Base-by-base conservation (phyloP, 441 rosid genomes). In the Pelargonium citronellum region DNA sequence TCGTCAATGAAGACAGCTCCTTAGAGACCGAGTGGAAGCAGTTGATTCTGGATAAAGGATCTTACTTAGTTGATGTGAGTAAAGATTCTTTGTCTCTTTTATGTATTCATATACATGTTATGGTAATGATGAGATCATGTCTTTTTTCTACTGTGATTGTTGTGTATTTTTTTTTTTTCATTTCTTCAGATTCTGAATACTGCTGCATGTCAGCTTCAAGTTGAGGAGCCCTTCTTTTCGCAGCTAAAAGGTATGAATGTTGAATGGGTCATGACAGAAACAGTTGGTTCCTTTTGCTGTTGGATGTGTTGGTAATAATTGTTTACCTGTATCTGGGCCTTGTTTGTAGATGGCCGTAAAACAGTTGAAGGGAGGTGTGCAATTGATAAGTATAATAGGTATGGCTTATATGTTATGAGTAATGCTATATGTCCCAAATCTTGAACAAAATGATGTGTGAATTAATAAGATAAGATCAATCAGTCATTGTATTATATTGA, bases 321-420 rank as follows among this genome's bases (percentile, higher is more conserved):
- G 61, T 64, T 13, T 4, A 6, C 71, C 20, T 64, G 15, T 74
- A 51, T 71, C 15, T 76, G 64, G 67, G 66, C 24, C n/a, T 68
- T 79, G 49, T 65, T 57, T 73, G 67, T 69, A 91, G 98, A 87
- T 82, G 92, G 89, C 8, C 58, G 73, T 51, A 88, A 85, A 78
- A 88, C 86, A 44, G 73, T 88, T 66, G 95, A 85, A 80, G 90
- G 93, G 71, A 87, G 91, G 74, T 87, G 92, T 73, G 90, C 87
- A 43, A 74, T 66, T 67, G 81, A 78, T 0, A 75, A 79, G 62
- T 80, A 77, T 73, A 77, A 74, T 41, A 66, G 89, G 97, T 93
- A 80, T 34, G 77, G 0, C 53, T 74, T 53, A 6, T 12, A 22
- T 22, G 24, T 0, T 22, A 22, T 22, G 24, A 22, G 5, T 68